Conservation (phyloP, 495 filamentous ascomycete species). For the Aspergillus cavernicola region DNA sequence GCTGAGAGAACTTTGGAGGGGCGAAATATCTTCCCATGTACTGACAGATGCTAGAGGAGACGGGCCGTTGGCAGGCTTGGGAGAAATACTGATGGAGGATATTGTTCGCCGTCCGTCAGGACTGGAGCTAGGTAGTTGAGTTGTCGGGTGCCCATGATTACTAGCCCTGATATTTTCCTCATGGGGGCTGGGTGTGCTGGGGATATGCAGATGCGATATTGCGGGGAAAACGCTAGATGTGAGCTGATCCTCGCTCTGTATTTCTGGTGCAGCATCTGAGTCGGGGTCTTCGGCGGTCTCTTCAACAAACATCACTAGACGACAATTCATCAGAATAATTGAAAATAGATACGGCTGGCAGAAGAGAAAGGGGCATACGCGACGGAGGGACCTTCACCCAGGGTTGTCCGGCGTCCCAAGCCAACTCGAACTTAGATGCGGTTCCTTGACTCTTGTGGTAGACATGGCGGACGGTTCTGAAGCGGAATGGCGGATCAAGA, state of each 20-base stretch:
- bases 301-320: constrained; percentile 32
- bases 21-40: constrained; percentile 14
- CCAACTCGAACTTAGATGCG: constrained; percentile 30
- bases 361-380: constrained; percentile 16
- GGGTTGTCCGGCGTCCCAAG: constrained; percentile 31
- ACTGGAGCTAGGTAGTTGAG: background rate
- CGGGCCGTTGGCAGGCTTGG: background rate
- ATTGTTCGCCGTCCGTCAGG: constrained; percentile 1
- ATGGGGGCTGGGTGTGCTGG: background rate
- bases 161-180: background rate
- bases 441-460: constrained; percentile 32
- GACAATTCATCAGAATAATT: background rate
- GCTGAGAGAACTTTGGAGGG: constrained; percentile 12
- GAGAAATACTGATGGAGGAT: constrained; percentile 14
- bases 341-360: background rate
- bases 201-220: background rate
- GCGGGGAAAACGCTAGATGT: background rate
- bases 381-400: constrained; percentile 32
- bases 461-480: constrained; percentile 35
- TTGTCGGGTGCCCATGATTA: background rate
- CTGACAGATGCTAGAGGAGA: constrained; percentile 15
- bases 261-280: constrained; percentile 3
- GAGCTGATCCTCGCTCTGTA: background rate
- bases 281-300: constrained; percentile 23
- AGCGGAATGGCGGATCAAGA: constrained; percentile 37